These are phyloP conservation scores for Suhomyces sp. DNA, from an alignment of 805 yeast genomes.

Conservation along the genomic window DNA sequence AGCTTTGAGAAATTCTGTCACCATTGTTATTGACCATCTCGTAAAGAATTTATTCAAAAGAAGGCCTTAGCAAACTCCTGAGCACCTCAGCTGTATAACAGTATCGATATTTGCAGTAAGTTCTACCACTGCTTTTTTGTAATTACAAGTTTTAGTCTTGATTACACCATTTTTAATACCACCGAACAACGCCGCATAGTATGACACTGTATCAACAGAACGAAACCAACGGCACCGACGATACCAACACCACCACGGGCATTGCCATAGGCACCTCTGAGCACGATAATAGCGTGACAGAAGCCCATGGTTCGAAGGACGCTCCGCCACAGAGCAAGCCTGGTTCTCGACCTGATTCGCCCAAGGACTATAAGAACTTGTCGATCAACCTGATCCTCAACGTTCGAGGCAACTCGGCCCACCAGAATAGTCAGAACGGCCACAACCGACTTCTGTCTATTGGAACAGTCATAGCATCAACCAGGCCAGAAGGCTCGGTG, in stretches of 20 bases:
- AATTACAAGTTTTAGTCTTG: background rate
- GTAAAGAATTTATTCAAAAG: no score
- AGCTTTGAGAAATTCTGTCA: background rate
- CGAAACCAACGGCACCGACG: background rate
- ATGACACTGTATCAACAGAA: background rate
- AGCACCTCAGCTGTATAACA: background rate
- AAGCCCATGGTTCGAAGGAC: background rate
- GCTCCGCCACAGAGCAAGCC: background rate
- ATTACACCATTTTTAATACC: background rate
- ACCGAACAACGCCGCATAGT: background rate
- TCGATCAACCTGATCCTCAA: conserved; percentile 9
- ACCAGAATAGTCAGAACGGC: background rate
- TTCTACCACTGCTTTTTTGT: background rate
- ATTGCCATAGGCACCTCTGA: background rate
- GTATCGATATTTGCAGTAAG: background rate
- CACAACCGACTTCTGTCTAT: background rate
- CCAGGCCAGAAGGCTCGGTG: background rate
- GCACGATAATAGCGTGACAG: background rate
- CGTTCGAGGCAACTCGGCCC: background rate
- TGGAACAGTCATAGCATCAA: background rate
- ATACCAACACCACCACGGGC: background rate
- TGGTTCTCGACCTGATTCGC: conserved; percentile 2
- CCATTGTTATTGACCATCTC: background rate
- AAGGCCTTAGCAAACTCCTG: background rate
- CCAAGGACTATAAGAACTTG: conserved; percentile 9